phyloP scores from a whole-genome alignment of 2,329 filamentous ascomycete species.

The Neonectria hederae region DNA sequence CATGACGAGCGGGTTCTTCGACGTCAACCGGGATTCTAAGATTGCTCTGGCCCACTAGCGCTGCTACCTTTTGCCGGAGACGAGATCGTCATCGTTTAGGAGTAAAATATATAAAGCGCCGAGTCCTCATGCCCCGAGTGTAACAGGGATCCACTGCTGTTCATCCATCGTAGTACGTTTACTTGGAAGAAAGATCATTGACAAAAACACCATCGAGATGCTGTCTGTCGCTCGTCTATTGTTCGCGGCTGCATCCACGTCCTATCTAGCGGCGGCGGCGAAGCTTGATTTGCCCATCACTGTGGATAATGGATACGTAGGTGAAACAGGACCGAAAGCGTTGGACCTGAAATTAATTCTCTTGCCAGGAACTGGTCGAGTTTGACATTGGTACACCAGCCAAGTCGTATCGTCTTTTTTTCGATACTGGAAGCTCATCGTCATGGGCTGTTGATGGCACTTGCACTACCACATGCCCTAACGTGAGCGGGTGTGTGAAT shows the following conservation, averaged over 20 bases:
- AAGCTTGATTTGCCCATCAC: slow-evolving; percentile 28
- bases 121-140: not conserved
- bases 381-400: slow-evolving; percentile 43
- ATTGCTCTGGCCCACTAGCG: slow-evolving; percentile 1
- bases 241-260: not conserved
- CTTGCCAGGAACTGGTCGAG: slow-evolving; percentile 15
- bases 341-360: not conserved
- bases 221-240: not conserved
- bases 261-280: slow-evolving; percentile 1
- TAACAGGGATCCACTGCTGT: not conserved
- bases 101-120: not conserved
- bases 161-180: not conserved
- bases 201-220: slow-evolving; percentile 1
- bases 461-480: slow-evolving; percentile 42
- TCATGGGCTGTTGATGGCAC: slow-evolving; percentile 45
- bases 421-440: slow-evolving; percentile 49
- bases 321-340: not conserved
- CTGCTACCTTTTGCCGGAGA: not conserved
- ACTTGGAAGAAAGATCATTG: not conserved
- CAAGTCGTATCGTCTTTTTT: slow-evolving; percentile 42
- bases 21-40: not conserved
- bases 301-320: slow-evolving; percentile 25
- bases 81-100: not conserved
- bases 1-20: not conserved
- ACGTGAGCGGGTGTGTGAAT: slow-evolving; percentile 40